Percentiles rank a stretch among this genome's conserved stretches.
Evolutionary conservation across 208 protist species (phyloP).

Genomic region (Trichomonas vaginalis): DNA sequence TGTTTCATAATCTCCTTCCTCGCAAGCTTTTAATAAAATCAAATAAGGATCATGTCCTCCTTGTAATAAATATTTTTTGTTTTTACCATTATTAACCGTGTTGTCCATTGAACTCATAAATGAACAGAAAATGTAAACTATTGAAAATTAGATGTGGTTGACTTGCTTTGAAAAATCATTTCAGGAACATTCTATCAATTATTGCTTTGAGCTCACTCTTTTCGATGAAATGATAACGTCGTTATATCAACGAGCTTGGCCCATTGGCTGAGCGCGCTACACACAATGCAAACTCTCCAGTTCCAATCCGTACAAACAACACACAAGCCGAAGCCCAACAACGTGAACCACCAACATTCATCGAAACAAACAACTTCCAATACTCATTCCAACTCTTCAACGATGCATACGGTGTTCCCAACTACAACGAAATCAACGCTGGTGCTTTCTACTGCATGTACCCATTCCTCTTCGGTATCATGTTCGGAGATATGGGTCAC

Average conservation of each 20-base stretch:
- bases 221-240: too few species aligned
- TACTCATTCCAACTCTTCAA: slow-evolving; percentile 70
- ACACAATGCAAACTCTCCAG: neutral
- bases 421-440: slow-evolving; percentile 43
- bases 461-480: slow-evolving; percentile 97
- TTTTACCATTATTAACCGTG: too few species aligned
- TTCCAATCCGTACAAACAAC: neutral
- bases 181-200: too few species aligned
- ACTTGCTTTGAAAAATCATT: too few species aligned
- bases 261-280: neutral
- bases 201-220: too few species aligned
- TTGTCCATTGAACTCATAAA: too few species aligned
- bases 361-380: slow-evolving; percentile 77
- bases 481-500: slow-evolving; percentile 98
- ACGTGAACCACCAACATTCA: neutral
- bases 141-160: too few species aligned
- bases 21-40: too few species aligned
- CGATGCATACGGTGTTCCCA: slow-evolving; percentile 60
- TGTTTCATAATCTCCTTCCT: too few species aligned
- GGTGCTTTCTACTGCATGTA: slow-evolving; percentile 66
- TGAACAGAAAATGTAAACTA: too few species aligned
- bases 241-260: neutral
- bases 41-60: too few species aligned
- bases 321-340: neutral
- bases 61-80: too few species aligned